Conservation (phyloP, 371 early-diverging fungal species). For the Mortierella sp. region DNA sequence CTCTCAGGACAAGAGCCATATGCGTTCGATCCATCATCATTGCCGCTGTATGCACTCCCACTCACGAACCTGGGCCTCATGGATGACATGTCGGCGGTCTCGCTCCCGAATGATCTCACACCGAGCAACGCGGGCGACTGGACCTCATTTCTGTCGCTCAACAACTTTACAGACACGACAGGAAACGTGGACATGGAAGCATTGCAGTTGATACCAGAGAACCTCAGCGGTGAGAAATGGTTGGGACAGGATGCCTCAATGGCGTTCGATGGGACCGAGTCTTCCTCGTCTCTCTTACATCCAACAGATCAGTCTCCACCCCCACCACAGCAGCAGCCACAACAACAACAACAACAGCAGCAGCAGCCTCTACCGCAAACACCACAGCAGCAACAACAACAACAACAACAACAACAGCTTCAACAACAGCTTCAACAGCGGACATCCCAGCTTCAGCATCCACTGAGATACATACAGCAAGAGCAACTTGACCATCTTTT, state of each 20-base stretch:
- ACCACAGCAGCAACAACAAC: slow-evolving; percentile 7
- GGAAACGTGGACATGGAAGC: slow-evolving; percentile 29
- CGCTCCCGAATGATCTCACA: slow-evolving; percentile 18
- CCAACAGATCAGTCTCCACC: slow-evolving; percentile 2
- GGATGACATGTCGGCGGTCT: slow-evolving; percentile 8
- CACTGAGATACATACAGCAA: too few species aligned
- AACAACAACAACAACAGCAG: slow-evolving; percentile 16
- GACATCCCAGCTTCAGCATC: neutral
- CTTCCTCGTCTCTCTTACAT: neutral
- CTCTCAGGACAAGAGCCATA: slow-evolving; percentile 9
- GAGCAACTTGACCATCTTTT: too few species aligned
- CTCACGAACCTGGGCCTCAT: slow-evolving; percentile 10
- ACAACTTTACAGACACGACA: slow-evolving; percentile 18
- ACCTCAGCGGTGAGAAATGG: slow-evolving; percentile 22
- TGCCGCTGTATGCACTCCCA: slow-evolving; percentile 19
- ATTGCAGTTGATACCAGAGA: slow-evolving; percentile 17
- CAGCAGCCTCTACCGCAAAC: slow-evolving; percentile 7
- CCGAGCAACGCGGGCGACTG: slow-evolving; percentile 19
- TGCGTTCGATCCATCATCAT: slow-evolving; percentile 22
- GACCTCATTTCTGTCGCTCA: slow-evolving; percentile 32
- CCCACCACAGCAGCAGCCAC: slow-evolving; percentile 6
- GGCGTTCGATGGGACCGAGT: slow-evolving; percentile 10
- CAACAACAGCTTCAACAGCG: slow-evolving; percentile 2
- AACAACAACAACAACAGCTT: slow-evolving; percentile 13
- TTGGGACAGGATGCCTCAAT: slow-evolving; percentile 7